Evolutionary conservation across 345 rosid species (phyloP), one percentile per base, ranked within the genome.

Genomic region (Sonneratia alba): DNA sequence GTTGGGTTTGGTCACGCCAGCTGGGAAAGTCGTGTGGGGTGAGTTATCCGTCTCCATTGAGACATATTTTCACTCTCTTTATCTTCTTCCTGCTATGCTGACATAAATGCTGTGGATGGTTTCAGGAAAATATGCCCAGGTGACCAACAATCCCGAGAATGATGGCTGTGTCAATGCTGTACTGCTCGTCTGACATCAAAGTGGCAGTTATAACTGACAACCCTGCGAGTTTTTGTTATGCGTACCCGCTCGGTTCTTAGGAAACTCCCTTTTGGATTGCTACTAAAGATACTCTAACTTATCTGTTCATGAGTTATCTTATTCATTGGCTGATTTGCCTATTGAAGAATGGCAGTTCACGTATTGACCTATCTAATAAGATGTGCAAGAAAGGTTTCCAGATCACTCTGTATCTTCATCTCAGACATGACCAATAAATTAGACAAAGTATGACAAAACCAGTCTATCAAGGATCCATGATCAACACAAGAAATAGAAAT

Each of bases 101-200:
- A 61, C 74, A 32, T 19, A 51, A 59, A 9, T 36, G 34, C 19
- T 67, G 27, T 24, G 53, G 36, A 37, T 76, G 79, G 45, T 0
- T 86, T 76, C 90, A 93, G 96, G 98, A 36, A 94, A 95, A 74
- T 89, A 90, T 68, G 98, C 97, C n/a, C 98, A 91, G 71, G 95
- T 91, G 79, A 94, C 96, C 7, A 94, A 91, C 70, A 87, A 94
- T 77, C 98, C 96, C 15, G 97, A 94, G 86, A 85, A 85, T 22
- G 97, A 94, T 32, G 98, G 98, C 1, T 90, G 93, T 73, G 83
- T 94, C 78, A 90, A 94, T 69, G 97, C 90, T 1, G 97, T 94
- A 70, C 84, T 91, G 69, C 89, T 94, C 9, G 68, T 69, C 76
- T 67, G n/a, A 67, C 64, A 36, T 45, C 53, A 45, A 14, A 66